Base-by-base conservation (phyloP, 495 filamentous ascomycete genomes). In the Penicillium chermesinum region DNA sequence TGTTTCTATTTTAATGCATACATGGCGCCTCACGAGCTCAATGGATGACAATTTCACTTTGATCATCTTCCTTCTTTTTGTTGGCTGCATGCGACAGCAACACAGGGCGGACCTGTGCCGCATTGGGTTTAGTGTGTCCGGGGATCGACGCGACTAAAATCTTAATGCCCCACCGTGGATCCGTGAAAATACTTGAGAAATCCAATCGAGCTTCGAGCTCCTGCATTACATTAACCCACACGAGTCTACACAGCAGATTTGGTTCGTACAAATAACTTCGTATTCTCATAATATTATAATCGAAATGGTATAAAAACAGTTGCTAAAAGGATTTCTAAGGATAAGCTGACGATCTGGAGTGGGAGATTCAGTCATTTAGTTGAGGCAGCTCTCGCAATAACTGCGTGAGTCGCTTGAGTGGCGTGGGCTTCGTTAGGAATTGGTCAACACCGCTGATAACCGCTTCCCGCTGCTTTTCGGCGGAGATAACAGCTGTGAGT, bases 361-460 rank as follows among this genome's bases (percentile, higher is more conserved):
- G 10, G 10, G 10, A 5, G 25, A 30, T 9, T 8, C 2, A 16
- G 15, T n/a, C 18, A 7, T 35, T 35, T 2, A 48, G 30, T 3
- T 33, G 37, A 13, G 38, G 42, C 34, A 46, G 21, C 8, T 34
- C 46, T 5, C 39, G 46, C n/a, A 57, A 44, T 41, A 58, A 48
- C n/a, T 49, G 48, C 15, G 45, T 52, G 4, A 62, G 17, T n/a
- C 54, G 50, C 22, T 63, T 67, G 33, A 71, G 57, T 1, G 58
- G 55, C 0, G 82, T 77, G 1, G 83, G 83, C 53, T 84, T 83
- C 14, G 82, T 83, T 54, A 86, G 55, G 52, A 84, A 85, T 12
- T 81, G 49, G 57, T 86, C 75, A 19, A 84, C 72, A 0, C 82
- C 83, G 35, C 73, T 75, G 14, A 65, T 70, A 47, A 71, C 70